Base-by-base conservation (phyloP, 768 basidiomycete genomes). In the Nidularia pulvinata region DNA sequence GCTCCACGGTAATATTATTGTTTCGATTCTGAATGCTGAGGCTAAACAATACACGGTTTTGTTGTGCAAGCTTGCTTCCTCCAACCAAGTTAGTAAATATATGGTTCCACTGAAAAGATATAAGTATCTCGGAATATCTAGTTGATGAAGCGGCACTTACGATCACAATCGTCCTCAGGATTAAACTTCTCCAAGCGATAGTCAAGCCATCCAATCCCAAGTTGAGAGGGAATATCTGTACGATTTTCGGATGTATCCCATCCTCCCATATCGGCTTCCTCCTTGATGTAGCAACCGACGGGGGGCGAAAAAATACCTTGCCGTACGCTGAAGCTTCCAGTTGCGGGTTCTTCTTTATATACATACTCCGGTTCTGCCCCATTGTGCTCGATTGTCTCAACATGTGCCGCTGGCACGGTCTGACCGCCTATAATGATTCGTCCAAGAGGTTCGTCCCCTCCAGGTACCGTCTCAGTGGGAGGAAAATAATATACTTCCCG, bases 401-500 rank as follows among this genome's bases (percentile, higher is more conserved):
- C 39, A 42, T 42, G 39, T 5, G 13, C 13, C 5, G 11, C 39
- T 19, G 11, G 39, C 39, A 19, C 16, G 11, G 11, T 11, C 11
- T 42, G 39, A 4, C 45, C 45, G 11, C 45, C 45, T 11, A 46
- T 46, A 10, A 46, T 46, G 25, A 46, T 14, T 10, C 45, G 45
- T 14, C 45, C 25, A 11, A 30, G 25, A 11, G 25, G 6, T 11
- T n/a, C 14, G 3, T 9, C 43, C 45, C n/a, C 56, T 34, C 36
- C 59, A 57, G 3, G 42, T 19, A 6, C 62, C 49, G 35, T 52
- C 55, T 34, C 62, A 65, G 1, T 60, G 61, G 56, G 46, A 1
- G 65, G 64, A 50, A 67, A 59, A 46, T 50, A 67, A 45, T 61
- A 51, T 22, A 67, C 65, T 7, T 56, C 30, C 6, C 66, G 61